Evolutionary conservation across 768 basidiomycete genomes (phyloP), one percentile per base, ranked within the genome.

Genomic region (Mycena haematopus): DNA sequence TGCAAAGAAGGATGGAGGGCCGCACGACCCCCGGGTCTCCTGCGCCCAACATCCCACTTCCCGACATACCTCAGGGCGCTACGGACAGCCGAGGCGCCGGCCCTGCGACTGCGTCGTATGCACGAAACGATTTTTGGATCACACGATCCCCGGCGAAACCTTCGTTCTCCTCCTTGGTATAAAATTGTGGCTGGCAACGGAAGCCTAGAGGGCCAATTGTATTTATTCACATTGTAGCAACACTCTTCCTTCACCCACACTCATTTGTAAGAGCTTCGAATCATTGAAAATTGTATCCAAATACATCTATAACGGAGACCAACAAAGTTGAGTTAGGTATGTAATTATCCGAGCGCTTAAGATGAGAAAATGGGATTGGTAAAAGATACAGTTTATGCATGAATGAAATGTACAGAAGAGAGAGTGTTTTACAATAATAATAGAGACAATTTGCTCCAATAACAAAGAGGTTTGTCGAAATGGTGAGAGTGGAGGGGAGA

Each of bases 361-460:
- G 38, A 52, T 60, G 44, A 55, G 56, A 33, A 31, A 63, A 56
- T 58, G 46, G 44, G 47, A 56, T 60, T 51, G 47, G 33, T 50
- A 56, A 65, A 55, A 60, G 58, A 67, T 69, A 66, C 68, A 69
- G 57, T 35, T 66, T 62, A 52, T 58, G 62, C 54, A 62, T 11
- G 49, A 58, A 62, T 56, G 51, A 49, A 46, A 65, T 42, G 56
- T 58, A 53, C 46, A 31, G 38, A 63, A 31, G 29, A 36, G 52
- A 66, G 50, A 58, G 27, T 62, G n/a, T 58, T 33, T 36, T 66
- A 62, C 61, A 66, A 62, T 65, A 62, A 62, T 62, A 46, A 65
- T 65, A 57, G 29, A 29, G 29, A 21, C 15, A 21, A 19, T 45
- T 55, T 54, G 19, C 46, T 49, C 21, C 52, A 47, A 54, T 35